phyloP scores from a whole-genome alignment of 2,329 filamentous ascomycete species.

The Colletotrichum sublineola region DNA sequence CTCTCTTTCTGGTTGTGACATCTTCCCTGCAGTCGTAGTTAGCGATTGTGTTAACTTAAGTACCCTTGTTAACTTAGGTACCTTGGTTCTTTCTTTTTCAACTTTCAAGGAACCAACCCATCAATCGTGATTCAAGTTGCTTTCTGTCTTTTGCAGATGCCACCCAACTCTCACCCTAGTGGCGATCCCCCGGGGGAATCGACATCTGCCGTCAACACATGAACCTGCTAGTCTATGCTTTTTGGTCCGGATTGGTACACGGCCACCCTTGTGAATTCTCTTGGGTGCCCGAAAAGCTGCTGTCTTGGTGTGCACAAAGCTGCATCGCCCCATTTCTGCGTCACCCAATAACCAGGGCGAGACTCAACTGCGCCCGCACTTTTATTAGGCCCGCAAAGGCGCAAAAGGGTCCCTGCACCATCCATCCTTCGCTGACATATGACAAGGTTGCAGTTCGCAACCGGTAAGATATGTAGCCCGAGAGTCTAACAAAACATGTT shows the following conservation, averaged over 20 bases:
- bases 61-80: background rate
- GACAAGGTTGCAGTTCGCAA: constrained; percentile 33
- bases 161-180: constrained; percentile 6
- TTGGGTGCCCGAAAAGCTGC: background rate
- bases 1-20: background rate
- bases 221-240: background rate
- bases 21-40: background rate
- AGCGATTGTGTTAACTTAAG: background rate
- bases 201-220: constrained; percentile 11
- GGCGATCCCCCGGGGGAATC: constrained; percentile 25
- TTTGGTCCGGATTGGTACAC: background rate
- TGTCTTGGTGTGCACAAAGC: constrained; percentile 7
- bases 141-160: background rate
- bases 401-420: constrained; percentile 20
- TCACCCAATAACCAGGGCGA: constrained; percentile 23
- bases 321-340: constrained; percentile 5
- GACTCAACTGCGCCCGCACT: constrained; percentile 26
- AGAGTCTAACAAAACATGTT: constrained; percentile 19
- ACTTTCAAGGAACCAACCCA: background rate
- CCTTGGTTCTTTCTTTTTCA: background rate
- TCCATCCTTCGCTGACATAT: constrained; percentile 27
- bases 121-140: background rate
- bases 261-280: background rate
- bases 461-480: constrained; percentile 25
- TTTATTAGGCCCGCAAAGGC: constrained; percentile 4